Evolutionary conservation across 257 asterid genomes (phyloP), one percentile per base, ranked within the genome.

Genomic region (Solanum lycopersicoides): DNA sequence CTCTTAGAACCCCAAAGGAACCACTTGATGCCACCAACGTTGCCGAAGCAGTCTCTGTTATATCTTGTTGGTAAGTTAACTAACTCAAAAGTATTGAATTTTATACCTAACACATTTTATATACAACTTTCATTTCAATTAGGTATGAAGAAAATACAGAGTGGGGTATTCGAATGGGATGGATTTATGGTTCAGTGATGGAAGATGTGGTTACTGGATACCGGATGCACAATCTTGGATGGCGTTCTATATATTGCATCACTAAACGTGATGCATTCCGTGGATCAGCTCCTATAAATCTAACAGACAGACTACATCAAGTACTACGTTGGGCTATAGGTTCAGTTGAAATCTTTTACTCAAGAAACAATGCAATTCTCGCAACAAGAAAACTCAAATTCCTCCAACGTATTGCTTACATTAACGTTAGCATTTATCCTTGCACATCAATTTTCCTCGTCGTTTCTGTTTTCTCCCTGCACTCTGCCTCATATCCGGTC

Each of bases 181-280:
- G 93, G 93, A 91, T 90, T 85, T 91, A 91, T 12, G 93, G 93
- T 4, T 90, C 92, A 4, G 91, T 89, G 12, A 90, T 91, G 32
- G 93, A 91, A 88, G 91, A 88, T 75, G 92, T 91, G 88, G 92
- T 91, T 20, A 91, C 93, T 10, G 92, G 93, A 39, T 91, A 91
- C 35, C 89, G 91, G 15, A 91, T 91, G 93, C 93, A 91, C 75
- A 91, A 91, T 82, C 87, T 91, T 35, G 92, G 93, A 13, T 91
- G 93, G 93, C 87, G 92, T 35, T 91, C 92, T 21, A 79, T 91
- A 12, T 91, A 91, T 66, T 91, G 91, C 66, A 50, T 91, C 84
- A 90, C 93, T 6, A 91, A 90, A 60, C 86, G 91, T 0, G 92
- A 91, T 30, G 93, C 93, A 0, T 91, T 91, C 73, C 93, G 91